Percentiles rank a stretch among this genome's conserved stretches.
phyloP scores from a whole-genome alignment of 768 basidiomycete species.

The Lactarius deliciosus region DNA sequence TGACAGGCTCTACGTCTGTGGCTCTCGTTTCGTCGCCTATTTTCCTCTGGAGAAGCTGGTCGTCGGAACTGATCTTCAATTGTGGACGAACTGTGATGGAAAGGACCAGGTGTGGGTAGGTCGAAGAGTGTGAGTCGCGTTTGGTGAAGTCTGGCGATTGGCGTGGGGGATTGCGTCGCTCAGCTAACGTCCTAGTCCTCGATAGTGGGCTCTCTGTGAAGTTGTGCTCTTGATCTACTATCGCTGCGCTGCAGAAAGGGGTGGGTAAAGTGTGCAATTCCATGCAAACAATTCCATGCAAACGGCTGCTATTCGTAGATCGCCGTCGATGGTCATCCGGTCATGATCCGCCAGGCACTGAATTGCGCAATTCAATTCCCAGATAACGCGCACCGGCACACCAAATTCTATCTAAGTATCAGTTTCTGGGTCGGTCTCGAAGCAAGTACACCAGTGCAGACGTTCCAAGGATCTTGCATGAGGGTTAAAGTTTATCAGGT shows the following conservation, averaged over 20 bases:
- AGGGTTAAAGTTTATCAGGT: too few relatives aligned
- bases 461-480: too few relatives aligned
- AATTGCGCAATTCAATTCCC: too few relatives aligned
- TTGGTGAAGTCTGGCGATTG: neutral
- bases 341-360: too few relatives aligned
- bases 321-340: too few relatives aligned
- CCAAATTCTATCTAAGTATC: too few relatives aligned
- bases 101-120: neutral
- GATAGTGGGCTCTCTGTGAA: neutral
- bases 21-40: neutral
- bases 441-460: too few relatives aligned
- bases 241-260: neutral
- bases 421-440: too few relatives aligned
- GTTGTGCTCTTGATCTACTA: neutral
- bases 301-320: too few relatives aligned
- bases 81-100: neutral
- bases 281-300: too few relatives aligned
- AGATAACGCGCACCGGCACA: too few relatives aligned
- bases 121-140: constrained; percentile 2
- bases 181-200: neutral
- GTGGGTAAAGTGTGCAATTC: neutral
- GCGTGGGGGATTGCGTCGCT: neutral
- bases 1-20: neutral
- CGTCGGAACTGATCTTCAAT: neutral
- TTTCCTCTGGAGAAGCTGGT: neutral